A percentile compares a stretch with the other conserved stretches of the same genome.
Evolutionary conservation across 2,329 filamentous ascomycete species (phyloP).

Genomic region (Exophiala spinifera): DNA sequence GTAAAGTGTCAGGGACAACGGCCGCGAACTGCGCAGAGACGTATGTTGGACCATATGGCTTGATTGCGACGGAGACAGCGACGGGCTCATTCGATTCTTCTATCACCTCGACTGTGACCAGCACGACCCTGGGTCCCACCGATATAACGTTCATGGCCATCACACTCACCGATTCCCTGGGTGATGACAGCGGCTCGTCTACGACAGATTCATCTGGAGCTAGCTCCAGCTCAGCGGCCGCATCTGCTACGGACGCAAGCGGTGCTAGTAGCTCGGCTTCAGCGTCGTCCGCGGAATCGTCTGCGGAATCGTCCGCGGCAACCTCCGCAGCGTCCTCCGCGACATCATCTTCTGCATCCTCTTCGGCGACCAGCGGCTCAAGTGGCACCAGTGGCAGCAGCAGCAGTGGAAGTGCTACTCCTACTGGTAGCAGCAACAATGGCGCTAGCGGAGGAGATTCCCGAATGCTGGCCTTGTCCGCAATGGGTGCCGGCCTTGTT

Average conservation of each 20-base stretch:
- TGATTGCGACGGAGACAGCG: constrained; percentile 9
- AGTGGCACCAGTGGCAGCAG: neutral
- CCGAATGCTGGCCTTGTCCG: constrained; percentile 3
- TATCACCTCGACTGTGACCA: constrained; percentile 12
- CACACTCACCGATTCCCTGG: constrained; percentile 11
- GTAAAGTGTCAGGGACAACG: constrained; percentile 23
- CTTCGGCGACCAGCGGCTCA: neutral
- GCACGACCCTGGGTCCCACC: constrained; percentile 7
- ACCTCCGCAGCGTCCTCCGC: too few species aligned
- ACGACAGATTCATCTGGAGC: constrained; percentile 7
- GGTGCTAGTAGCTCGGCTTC: neutral
- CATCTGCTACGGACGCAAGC: constrained; percentile 4
- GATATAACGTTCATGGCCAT: constrained; percentile 14
- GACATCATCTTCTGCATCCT: too few species aligned
- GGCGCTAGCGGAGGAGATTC: constrained; percentile 6
- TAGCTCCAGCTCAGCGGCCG: constrained; percentile 9
- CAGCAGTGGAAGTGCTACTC: constrained; percentile 4
- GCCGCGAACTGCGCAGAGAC: constrained; percentile 21
- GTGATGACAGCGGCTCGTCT: neutral
- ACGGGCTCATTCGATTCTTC: constrained; percentile 3
- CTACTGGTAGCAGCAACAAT: constrained; percentile 2
- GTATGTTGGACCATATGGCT: constrained; percentile 16
- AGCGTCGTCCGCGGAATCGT: too few species aligned
- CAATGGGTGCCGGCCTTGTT: constrained; percentile 10
- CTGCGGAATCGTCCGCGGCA: too few species aligned